phyloP scores from a whole-genome alignment of 1,139 yeast genomes.

The Yamadazyma triangularis region DNA sequence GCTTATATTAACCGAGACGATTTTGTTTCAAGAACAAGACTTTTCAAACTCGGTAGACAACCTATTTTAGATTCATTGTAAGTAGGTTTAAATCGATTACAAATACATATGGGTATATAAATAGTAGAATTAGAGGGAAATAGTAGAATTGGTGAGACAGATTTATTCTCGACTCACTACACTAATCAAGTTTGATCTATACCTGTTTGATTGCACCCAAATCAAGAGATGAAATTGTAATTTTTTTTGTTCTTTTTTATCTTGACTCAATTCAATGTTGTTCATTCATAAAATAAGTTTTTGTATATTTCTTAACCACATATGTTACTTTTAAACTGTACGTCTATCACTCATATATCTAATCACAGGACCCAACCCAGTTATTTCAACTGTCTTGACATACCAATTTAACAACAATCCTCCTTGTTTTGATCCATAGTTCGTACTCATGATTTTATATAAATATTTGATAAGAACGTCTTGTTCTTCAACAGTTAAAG shows the following conservation, averaged over 20 bases:
- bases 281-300: background rate
- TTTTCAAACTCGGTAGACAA: conserved; percentile 50
- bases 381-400: conserved; percentile 77
- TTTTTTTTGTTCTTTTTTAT: too few species aligned
- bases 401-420: conserved; percentile 87
- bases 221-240: too few species aligned
- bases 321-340: conserved; percentile 51
- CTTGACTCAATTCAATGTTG: background rate
- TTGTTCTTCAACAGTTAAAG: conserved; percentile 60
- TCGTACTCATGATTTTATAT: conserved; percentile 78
- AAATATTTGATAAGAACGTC: conserved; percentile 80
- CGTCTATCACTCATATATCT: conserved; percentile 84
- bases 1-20: conserved; percentile 73
- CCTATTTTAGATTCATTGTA: conserved; percentile 43
- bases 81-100: too few species aligned
- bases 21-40: conserved; percentile 52
- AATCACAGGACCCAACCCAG: conserved; percentile 87
- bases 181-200: too few species aligned
- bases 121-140: too few species aligned
- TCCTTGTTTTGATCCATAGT: conserved; percentile 80
- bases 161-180: too few species aligned
- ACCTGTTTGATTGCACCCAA: too few species aligned
- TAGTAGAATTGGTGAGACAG: too few species aligned
- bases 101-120: too few species aligned
- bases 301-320: too few species aligned